Conservation (phyloP, 208 protist genomes). For the Acanthamoeba sp. region DNA sequence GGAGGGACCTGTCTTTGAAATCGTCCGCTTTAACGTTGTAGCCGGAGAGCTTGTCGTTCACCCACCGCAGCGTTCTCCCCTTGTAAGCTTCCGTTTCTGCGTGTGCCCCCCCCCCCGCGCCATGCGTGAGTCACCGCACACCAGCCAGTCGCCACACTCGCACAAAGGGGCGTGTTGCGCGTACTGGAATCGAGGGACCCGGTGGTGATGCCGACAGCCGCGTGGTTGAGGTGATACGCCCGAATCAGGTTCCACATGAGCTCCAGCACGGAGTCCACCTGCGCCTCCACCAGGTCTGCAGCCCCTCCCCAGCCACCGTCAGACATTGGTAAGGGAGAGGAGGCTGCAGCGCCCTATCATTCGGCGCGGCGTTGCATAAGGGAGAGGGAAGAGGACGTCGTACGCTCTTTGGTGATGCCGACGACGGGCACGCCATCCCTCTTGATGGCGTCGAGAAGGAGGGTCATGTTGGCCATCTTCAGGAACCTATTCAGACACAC, state of each 20-base stretch:
- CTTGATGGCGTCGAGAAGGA: slow-evolving; percentile 52
- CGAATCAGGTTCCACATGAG: slow-evolving; percentile 42
- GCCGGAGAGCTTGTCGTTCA: background rate
- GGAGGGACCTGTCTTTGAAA: background rate
- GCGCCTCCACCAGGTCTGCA: slow-evolving; percentile 14
- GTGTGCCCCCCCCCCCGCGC: no score
- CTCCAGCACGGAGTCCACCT: background rate
- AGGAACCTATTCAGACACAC: no score
- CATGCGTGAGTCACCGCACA: no score
- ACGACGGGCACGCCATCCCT: slow-evolving; percentile 14
- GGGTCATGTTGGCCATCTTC: slow-evolving; percentile 21
- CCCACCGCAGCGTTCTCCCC: background rate
- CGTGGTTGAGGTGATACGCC: slow-evolving; percentile 42
- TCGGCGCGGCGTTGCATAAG: no score
- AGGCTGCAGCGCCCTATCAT: background rate
- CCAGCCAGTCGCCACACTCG: background rate
- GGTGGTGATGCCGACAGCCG: background rate
- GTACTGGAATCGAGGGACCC: slow-evolving; percentile 7
- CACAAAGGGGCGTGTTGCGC: background rate
- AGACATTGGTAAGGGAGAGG: background rate
- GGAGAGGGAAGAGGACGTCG: no score
- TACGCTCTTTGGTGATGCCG: slow-evolving; percentile 32
- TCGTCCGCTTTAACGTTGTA: background rate
- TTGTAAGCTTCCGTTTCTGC: slow-evolving; percentile 9
- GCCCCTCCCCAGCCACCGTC: background rate